Percentiles rank a stretch among this genome's conserved stretches.
phyloP scores from a whole-genome alignment of 306 rosid genomes.

The Quercus glauca region DNA sequence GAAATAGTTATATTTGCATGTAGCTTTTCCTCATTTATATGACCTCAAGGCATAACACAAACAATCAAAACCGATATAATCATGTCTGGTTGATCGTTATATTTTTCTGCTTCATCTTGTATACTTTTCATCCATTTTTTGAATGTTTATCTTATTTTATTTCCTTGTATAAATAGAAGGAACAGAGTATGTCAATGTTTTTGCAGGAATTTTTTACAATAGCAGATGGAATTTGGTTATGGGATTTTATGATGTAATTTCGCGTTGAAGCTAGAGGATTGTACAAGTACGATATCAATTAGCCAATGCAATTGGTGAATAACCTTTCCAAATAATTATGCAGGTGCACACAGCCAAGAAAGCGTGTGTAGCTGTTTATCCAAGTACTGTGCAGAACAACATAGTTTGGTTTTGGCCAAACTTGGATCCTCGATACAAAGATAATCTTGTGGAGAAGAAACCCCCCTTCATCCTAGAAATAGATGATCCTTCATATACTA shows the following conservation, averaged over 20 bases:
- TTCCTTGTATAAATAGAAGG: background rate
- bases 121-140: background rate
- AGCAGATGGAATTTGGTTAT: background rate
- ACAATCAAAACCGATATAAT: background rate
- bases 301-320: conserved; percentile 12
- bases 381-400: conserved; percentile 68
- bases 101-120: background rate
- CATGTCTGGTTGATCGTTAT: background rate
- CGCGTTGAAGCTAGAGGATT: background rate
- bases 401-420: conserved; percentile 95
- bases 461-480: conserved; percentile 72
- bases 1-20: background rate
- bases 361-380: conserved; percentile 80
- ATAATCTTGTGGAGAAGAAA: conserved; percentile 45
- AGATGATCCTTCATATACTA: conserved; percentile 66
- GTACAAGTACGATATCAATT: background rate
- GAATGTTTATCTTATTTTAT: background rate
- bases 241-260: background rate
- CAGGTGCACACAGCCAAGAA: conserved; percentile 70
- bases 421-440: conserved; percentile 73
- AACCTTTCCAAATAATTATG: conserved; percentile 24
- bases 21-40: background rate
- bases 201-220: background rate
- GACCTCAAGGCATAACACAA: background rate
- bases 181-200: background rate